Evolutionary conservation across 2,329 filamentous ascomycete species (phyloP), one percentile per base, ranked within the genome.

Genomic region (Nakataea oryzae): DNA sequence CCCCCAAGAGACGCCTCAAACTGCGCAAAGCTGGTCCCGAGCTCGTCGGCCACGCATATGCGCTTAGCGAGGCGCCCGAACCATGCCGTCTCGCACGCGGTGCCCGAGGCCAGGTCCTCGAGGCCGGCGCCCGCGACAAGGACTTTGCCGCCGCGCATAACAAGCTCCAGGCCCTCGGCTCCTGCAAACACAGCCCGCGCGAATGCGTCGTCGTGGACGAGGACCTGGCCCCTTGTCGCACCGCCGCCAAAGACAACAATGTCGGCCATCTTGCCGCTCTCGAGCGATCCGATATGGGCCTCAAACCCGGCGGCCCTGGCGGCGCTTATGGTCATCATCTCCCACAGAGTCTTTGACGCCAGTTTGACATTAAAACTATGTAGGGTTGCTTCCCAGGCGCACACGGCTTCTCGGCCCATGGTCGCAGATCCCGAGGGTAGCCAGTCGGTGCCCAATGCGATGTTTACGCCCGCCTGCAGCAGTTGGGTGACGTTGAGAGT

Each of bases 261-360:
- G 66, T 80, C 78, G 2, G 78, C 78, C 32, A 71, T 64, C 62
- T 76, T 77, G 0, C 77, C 76, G 26, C 69, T 72, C 5, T 72
- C 72, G 54, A 81, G 70, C 11, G 73, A 75, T 1, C 78, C 78
- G 24, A 79, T 67, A 54, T 72, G 62, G 27, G 71, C 65, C 32
- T 73, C 73, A 69, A 78, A 70, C 11, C 74, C 73, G 1, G 73
- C 70, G 0, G 76, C 76, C 60, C 70, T 69, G 1, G 76, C 78
- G 0, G 75, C 77, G n/a, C 75, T 73, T 62, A 78, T 72, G 0
- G 77, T 81, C 8, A 73, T 77, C 61, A 80, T 72, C 54, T 71
- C 65, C 70, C 70, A 72, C 1, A 71, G 30, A 12, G 63, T 63
- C 62, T 68, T 68, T 3, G 70, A 54, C 56, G 61, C 34, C 2